Base-by-base conservation (phyloP, 345 rosid species). In the Euclidium syriacum region DNA sequence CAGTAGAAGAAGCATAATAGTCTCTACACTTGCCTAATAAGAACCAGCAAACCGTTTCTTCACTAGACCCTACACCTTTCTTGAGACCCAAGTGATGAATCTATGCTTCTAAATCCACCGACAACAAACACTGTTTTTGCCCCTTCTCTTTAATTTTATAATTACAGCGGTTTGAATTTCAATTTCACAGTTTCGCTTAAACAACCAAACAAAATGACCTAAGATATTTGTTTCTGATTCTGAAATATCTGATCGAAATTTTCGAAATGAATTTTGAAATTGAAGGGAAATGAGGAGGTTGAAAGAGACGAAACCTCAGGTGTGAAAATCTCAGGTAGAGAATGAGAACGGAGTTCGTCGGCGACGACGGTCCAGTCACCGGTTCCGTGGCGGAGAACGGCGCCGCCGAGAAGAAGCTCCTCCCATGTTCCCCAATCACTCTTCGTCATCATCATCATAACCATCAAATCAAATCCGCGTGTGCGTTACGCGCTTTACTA, bases 351-450 rank as follows among this genome's bases (percentile, higher is more conserved):
- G 78, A 91, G 87, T 81, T 88, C 96, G 44, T 82, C 76, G 3
- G 91, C 81, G 3, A 91, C 87, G 40, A 75, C 54, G 73, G 77
- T 73, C 98, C 98, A 91, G 41, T 86, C 81, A 3, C 75, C 75
- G 52, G 88, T 77, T 4, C 98, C 96, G 33, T 91, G 85, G 9
- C 92, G 98, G 78, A 88, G 95, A 38, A 91, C 87, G 4, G 98
- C 96, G 3, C 90, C 96, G 12, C 92, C 92, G 27, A 91, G 74
- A 35, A 91, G 74, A 62, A 91, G 77, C 80, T 88, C 98, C 64
- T 86, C 95, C 98, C 98, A 86, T 32, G 96, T 88, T 49, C 92
- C 86, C 98, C 98, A 91, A 14, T 63, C 65, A 65, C 61, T 58
- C 53, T 48, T 78, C 35, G 24, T 56, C 65, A 73, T 17, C 18